Percentiles rank a stretch among this genome's conserved stretches.
These are phyloP conservation scores for Cercophora sp. DNA, from an alignment of 495 filamentous ascomycete species.

Conservation along the genomic window DNA sequence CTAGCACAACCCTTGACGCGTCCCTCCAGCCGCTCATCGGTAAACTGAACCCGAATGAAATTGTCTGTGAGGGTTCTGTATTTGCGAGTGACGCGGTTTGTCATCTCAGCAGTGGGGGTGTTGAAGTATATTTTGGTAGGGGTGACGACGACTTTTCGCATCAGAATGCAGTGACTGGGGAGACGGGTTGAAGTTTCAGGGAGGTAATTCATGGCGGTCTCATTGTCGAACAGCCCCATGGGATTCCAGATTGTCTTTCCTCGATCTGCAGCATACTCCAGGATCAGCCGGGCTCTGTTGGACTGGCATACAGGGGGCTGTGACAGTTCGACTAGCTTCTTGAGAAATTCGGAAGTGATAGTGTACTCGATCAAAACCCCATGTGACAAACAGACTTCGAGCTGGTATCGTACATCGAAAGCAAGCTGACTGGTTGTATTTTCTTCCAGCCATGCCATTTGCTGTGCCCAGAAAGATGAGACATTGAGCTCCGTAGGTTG, in stretches of 20 bases:
- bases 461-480: conserved; percentile 30
- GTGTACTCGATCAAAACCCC: conserved; percentile 76
- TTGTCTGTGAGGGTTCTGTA: conserved; percentile 65
- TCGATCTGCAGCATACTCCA: conserved; percentile 39
- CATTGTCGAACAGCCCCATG: conserved; percentile 65
- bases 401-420: conserved; percentile 78
- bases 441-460: too few species aligned
- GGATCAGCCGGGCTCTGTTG: conserved; percentile 33
- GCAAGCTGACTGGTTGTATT: conserved; percentile 52
- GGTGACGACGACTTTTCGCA: conserved; percentile 73
- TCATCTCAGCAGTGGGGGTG: conserved; percentile 75
- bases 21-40: conserved; percentile 63
- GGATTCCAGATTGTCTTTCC: conserved; percentile 63
- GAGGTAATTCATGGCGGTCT: conserved; percentile 41
- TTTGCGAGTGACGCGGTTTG: conserved; percentile 79
- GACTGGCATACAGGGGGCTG: conserved; percentile 8
- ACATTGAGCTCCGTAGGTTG: conserved; percentile 25
- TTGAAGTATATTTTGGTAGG: conserved; percentile 77
- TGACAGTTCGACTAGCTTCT: conserved; percentile 50
- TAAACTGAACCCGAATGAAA: conserved; percentile 90
- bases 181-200: conserved; percentile 51
- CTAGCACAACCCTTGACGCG: conserved; percentile 42
- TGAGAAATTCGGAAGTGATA: conserved; percentile 61
- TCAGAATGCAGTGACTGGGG: conserved; percentile 66
- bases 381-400: conserved; percentile 86